Base-by-base conservation (phyloP, 441 rosid genomes). In the Arabidopsis lyrata region DNA sequence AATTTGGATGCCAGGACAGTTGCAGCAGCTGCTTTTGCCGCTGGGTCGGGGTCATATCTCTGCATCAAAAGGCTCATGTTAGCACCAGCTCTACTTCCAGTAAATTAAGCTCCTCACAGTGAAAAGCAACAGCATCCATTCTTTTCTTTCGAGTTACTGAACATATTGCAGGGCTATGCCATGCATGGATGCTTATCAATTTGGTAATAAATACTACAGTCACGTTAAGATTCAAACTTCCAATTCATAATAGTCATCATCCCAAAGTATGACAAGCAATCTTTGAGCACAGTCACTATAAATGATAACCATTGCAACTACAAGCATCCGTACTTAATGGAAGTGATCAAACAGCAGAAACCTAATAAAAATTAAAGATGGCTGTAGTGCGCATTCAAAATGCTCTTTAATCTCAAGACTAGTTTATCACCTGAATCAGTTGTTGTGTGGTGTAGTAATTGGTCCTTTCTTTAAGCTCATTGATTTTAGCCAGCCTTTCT, bases 1-100 rank as follows among this genome's bases (percentile, higher is more conserved):
- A 94, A 78, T 77, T 92, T 94, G 4, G 99, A 94, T 69, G 99
- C 97, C 68, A 94, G 88, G 67, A 94, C 90, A 74, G 89, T 83
- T 64, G 99, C 99, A 68, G 99, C 99, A 5, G 97, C 97, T 59
- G 97, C 97, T 80, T 92, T 92, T 14, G 97, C 97, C n/a, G 97
- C 97, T 38, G 99, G 99, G 75, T 94, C 99, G 13, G 97, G 87
- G 80, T 92, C 99, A 72, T 94, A 94, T 80, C 91, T 87, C 99
- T 94, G 89, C 84, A 80, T 59, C 66, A 77, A 55, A 75, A 34
- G 44, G 77, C 24, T 5, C 5, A 49, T 49, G 57, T 77, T 66
- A 77, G 45, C 73, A 66, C 68, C 68, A 34, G 13, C 6, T 59
- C 18, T 29, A 29, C 31, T 3, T 29, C 5, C 31, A 29, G 31